phyloP scores from a whole-genome alignment of 192 early-diverging fungal species.

The Gaertneriomyces semiglobifer region DNA sequence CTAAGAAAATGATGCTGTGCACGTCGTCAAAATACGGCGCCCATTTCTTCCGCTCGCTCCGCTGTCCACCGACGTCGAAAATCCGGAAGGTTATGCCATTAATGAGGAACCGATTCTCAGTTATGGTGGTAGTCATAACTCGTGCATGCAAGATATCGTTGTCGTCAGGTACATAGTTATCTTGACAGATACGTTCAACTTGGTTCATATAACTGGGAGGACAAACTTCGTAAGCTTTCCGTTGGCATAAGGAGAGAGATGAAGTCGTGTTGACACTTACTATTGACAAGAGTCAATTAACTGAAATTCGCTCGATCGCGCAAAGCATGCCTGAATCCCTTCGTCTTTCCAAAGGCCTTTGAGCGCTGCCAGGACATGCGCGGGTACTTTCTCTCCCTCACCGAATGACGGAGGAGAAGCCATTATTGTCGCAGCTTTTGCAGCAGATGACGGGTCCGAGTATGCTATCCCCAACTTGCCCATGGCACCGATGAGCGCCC shows the following conservation, averaged over 20 bases:
- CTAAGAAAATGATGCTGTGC: conserved; percentile 67
- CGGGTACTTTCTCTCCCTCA: conserved; percentile 35
- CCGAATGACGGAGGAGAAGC: conserved; percentile 29
- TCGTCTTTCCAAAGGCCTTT: conserved; percentile 39
- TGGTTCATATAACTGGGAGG: conserved; percentile 32
- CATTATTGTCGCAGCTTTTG: neutral
- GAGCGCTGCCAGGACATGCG: conserved; percentile 24
- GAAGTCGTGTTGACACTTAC: conserved; percentile 17
- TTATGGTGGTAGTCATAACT: conserved; percentile 68
- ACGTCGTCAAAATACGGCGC: conserved; percentile 71
- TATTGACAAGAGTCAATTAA: conserved; percentile 42
- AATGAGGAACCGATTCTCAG: conserved; percentile 65
- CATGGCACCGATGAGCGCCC: conserved; percentile 42
- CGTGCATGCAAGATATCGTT: conserved; percentile 68
- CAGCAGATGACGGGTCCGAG: neutral
- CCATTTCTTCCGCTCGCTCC: conserved; percentile 63
- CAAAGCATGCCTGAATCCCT: conserved; percentile 37
- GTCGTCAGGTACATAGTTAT: conserved; percentile 58
- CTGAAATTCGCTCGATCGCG: conserved; percentile 42
- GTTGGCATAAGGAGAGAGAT: neutral
- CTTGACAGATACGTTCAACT: conserved; percentile 46
- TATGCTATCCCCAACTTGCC: conserved; percentile 16
- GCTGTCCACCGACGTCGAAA: conserved; percentile 73
- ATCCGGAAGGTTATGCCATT: conserved; percentile 55
- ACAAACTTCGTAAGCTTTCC: neutral